Evolutionary conservation across 2,329 filamentous ascomycete genomes (phyloP).

Genomic region (Exophiala viscosa): DNA sequence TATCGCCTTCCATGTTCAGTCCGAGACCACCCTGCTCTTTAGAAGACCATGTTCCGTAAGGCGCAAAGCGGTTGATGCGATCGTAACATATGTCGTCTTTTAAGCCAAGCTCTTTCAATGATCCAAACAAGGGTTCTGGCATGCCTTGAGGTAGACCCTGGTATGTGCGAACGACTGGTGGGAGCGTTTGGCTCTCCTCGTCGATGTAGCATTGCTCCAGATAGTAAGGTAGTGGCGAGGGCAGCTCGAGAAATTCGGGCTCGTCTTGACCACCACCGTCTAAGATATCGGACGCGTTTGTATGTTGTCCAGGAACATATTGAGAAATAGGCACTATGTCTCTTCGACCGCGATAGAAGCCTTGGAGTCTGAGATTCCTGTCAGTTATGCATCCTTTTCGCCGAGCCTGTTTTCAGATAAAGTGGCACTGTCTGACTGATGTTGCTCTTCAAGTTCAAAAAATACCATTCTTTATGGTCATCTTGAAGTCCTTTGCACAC

Average conservation of each 20-base stretch:
- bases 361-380: conserved; percentile 11
- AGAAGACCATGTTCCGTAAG: conserved; percentile 40
- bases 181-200: conserved; percentile 15
- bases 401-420: too few species aligned
- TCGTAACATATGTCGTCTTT: conserved; percentile 65
- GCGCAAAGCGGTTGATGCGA: conserved; percentile 64
- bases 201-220: conserved; percentile 21
- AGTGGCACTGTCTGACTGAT: too few species aligned
- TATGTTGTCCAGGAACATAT: conserved; percentile 25
- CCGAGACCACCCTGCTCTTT: conserved; percentile 30
- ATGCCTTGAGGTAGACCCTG: conserved; percentile 26
- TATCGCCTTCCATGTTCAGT: conserved; percentile 16
- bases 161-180: conserved; percentile 22
- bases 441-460: too few species aligned
- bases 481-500: too few species aligned
- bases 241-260: conserved; percentile 5
- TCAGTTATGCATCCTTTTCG: too few species aligned
- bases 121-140: conserved; percentile 56
- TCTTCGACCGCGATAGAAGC: conserved; percentile 20
- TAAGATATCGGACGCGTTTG: conserved; percentile 7
- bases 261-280: conserved; percentile 5
- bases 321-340: conserved; percentile 19
- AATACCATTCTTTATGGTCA: too few species aligned
- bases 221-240: background rate
- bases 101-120: conserved; percentile 58